Conservation (phyloP, 495 filamentous ascomycete genomes). For the Neurospora sp. region DNA sequence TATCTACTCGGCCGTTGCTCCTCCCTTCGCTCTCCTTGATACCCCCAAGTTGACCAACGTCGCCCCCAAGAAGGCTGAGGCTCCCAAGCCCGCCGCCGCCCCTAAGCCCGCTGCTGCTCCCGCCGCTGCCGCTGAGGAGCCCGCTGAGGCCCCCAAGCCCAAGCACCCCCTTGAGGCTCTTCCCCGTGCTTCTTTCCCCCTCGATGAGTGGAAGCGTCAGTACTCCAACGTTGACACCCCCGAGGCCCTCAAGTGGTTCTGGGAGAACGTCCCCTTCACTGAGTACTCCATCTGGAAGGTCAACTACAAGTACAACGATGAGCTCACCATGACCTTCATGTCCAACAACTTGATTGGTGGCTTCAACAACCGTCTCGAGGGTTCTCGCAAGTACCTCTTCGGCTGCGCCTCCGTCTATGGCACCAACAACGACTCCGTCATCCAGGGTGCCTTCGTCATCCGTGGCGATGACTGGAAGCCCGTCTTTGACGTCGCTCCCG, state of each 20-base stretch:
- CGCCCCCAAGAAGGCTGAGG: constrained; percentile 75
- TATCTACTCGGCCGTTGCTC: constrained; percentile 71
- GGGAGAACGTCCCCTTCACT: constrained; percentile 82
- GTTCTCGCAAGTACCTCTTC: constrained; percentile 96
- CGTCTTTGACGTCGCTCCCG: constrained; percentile 92
- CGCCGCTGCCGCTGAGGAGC: constrained; percentile 62
- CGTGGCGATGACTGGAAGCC: constrained; percentile 79
- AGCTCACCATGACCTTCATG: constrained; percentile 97
- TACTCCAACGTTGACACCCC: constrained; percentile 97
- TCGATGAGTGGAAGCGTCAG: constrained; percentile 97
- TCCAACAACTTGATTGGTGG: constrained; percentile 93
- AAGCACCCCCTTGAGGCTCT: constrained; percentile 95
- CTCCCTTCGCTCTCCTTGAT: constrained; percentile 66
- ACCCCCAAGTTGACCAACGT: constrained; percentile 73
- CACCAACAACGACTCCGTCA: constrained; percentile 72
- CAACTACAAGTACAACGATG: constrained; percentile 96
- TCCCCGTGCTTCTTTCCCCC: constrained; percentile 62
- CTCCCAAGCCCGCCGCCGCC: constrained; percentile 46
- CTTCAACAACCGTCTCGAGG: constrained; percentile 96
- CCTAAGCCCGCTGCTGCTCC: constrained; percentile 49
- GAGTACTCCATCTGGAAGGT: constrained; percentile 92
- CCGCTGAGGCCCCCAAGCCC: constrained; percentile 67
- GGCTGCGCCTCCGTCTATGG: constrained; percentile 86
- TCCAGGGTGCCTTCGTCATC: constrained; percentile 85
- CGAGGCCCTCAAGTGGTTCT: constrained; percentile 92